A percentile compares a stretch with the other conserved stretches of the same genome.
These are phyloP conservation scores for Phialophora chinensis DNA, from an alignment of 2,329 filamentous ascomycete species.

Conservation along the genomic window DNA sequence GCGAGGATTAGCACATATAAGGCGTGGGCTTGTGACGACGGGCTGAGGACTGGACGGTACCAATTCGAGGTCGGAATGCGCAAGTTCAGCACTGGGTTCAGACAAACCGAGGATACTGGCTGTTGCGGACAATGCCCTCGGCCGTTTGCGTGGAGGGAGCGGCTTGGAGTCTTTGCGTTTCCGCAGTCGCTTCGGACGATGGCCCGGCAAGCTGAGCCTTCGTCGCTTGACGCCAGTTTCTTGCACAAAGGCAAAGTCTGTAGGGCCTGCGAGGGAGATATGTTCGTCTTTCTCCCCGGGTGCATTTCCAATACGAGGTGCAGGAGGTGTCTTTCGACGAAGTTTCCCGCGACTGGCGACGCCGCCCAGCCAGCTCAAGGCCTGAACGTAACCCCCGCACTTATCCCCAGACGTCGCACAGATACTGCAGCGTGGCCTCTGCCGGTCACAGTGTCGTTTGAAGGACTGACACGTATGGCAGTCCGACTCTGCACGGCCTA, in stretches of 20 bases:
- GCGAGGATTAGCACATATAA: neutral
- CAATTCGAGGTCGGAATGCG: neutral
- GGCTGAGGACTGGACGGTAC: neutral
- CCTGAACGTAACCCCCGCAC: slow-evolving; percentile 27
- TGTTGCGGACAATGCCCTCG: neutral
- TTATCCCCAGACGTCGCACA: slow-evolving; percentile 19
- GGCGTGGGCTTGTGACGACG: no score
- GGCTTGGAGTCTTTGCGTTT: neutral
- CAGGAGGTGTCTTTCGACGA: neutral
- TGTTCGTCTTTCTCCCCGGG: neutral
- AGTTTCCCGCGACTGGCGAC: slow-evolving; percentile 14
- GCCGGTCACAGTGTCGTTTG: slow-evolving; percentile 26
- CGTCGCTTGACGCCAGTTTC: slow-evolving; percentile 12
- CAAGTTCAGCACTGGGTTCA: neutral
- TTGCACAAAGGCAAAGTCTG: slow-evolving; percentile 21
- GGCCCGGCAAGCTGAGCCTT: slow-evolving; percentile 8
- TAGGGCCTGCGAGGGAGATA: neutral
- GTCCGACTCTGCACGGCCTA: slow-evolving; percentile 27
- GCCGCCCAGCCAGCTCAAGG: slow-evolving; percentile 21
- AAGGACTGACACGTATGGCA: slow-evolving; percentile 30
- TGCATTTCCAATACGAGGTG: neutral
- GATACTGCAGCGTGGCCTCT: slow-evolving; percentile 23
- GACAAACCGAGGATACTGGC: neutral
- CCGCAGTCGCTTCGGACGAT: neutral
- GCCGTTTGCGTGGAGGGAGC: neutral